A percentile compares a stretch with the other conserved stretches of the same genome.
Conservation (phyloP, 257 asterid genomes). For the Jacaranda copaia region DNA sequence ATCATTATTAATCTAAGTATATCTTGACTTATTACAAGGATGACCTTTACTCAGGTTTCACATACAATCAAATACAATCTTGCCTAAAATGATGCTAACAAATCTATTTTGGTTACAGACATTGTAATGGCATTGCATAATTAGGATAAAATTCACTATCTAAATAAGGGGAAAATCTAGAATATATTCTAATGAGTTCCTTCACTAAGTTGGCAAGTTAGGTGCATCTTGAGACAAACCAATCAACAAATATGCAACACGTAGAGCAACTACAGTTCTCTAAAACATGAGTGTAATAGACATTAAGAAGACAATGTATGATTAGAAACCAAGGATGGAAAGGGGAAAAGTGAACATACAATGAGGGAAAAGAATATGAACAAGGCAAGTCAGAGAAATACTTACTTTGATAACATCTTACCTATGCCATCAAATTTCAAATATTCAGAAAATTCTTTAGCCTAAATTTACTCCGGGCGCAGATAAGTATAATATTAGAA, state of each 20-base stretch:
- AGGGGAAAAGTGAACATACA: not conserved
- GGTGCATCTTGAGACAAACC: not conserved
- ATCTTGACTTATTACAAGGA: no score
- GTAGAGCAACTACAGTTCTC: slow-evolving; percentile 6
- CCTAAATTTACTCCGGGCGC: slow-evolving; percentile 8
- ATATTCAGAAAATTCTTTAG: not conserved
- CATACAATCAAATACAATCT: no score
- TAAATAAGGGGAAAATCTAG: no score
- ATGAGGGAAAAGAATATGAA: not conserved
- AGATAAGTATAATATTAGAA: not conserved
- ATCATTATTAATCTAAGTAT: no score
- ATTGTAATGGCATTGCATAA: no score
- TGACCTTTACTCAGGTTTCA: no score
- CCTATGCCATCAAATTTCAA: not conserved
- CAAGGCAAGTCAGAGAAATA: not conserved
- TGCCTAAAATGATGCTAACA: no score
- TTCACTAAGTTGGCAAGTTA: not conserved
- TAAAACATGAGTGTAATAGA: slow-evolving; percentile 2
- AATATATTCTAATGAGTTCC: no score
- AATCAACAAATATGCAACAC: not conserved
- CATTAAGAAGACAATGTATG: not conserved
- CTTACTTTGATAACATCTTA: not conserved
- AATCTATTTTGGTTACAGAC: no score
- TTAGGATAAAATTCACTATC: no score
- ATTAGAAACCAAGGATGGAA: not conserved